A percentile compares a stretch with the other conserved stretches of the same genome.
phyloP scores from a whole-genome alignment of 805 yeast genomes.

The Pichia occidentalis region DNA sequence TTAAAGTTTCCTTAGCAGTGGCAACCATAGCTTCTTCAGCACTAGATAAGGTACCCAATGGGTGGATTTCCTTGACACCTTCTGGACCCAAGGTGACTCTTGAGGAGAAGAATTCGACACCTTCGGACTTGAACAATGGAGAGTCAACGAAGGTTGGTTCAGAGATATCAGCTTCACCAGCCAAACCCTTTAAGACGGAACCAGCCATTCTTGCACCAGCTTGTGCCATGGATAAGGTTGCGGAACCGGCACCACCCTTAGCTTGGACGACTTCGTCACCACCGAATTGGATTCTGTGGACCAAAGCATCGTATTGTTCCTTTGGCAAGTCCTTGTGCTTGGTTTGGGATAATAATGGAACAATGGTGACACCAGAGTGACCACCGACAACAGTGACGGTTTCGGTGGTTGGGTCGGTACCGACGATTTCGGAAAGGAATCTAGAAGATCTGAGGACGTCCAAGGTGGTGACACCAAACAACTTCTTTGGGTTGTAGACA shows the following conservation, averaged over 20 bases:
- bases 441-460: conserved; percentile 87
- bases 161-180: conserved; percentile 38
- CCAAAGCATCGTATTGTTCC: conserved; percentile 59
- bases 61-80: conserved; percentile 80
- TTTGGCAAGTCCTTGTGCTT: conserved; percentile 57
- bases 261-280: conserved; percentile 88
- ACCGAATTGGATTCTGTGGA: conserved; percentile 88
- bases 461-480: conserved; percentile 94
- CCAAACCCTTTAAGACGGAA: conserved; percentile 51
- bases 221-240: conserved; percentile 81
- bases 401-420: conserved; percentile 73
- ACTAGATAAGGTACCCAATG: conserved; percentile 61
- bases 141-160: conserved; percentile 63
- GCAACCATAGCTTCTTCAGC: conserved; percentile 82
- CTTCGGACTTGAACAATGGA: conserved; percentile 78
- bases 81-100: conserved; percentile 88
- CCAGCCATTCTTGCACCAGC: conserved; percentile 75
- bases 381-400: conserved; percentile 90
- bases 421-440: conserved; percentile 62
- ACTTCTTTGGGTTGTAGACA: conserved; percentile 83
- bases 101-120: conserved; percentile 95
- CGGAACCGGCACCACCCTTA: conserved; percentile 78
- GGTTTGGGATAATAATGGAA: conserved; percentile 85
- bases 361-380: conserved; percentile 95
- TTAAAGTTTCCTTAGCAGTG: conserved; percentile 81